Evolutionary conservation across 2,329 filamentous ascomycete species (phyloP), one percentile per base, ranked within the genome.

Genomic region (Niveomyces coronatus): DNA sequence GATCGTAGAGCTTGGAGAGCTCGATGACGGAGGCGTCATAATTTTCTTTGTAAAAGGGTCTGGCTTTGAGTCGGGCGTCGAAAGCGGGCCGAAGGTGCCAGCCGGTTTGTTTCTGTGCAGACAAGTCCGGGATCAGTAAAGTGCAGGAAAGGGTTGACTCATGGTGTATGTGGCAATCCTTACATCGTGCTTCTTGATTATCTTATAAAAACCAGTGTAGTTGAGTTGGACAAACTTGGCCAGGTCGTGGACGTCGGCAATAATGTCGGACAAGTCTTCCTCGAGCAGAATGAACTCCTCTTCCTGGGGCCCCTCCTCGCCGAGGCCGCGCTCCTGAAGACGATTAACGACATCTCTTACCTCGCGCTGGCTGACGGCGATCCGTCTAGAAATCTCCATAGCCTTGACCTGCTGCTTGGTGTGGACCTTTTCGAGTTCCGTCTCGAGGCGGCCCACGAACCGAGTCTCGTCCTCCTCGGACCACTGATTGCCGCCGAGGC

Each of bases 181-280:
- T 62, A 89, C 85, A 65, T 95, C 91, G 61, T 98, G 91, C 71
- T 98, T 98, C 72, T 98, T 98, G 63, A 98, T 94, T 47, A 98
- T 98, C 71, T 98, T 98, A 68, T 95, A 93, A 59, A 98, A 98
- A 5, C 91, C 91, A 1, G 89, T 96, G 57, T 98, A 98, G 64
- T 98, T 98, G 56, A 98, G 67, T 65, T 95, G 89, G 6, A 94
- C 93, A 58, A 94, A 98, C 64, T 96, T 96, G 60, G 91, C 88
- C 43, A 98, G 72, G 54, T 98, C 91, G 62, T 98, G 89, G 16
- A 98, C 91, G 55, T 98, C 89, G 50, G 91, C 91, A 57, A 98
- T 98, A 54, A 98, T 88, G 59, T 98, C 91, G 63, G 87, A 94
- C 53, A 98, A 65, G 53, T 94, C 87, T 57, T 94, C 85, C 65